These are phyloP conservation scores for Cryptococcus sp. DNA, from an alignment of 1,284 basidiomycete species.

Conservation along the genomic window DNA sequence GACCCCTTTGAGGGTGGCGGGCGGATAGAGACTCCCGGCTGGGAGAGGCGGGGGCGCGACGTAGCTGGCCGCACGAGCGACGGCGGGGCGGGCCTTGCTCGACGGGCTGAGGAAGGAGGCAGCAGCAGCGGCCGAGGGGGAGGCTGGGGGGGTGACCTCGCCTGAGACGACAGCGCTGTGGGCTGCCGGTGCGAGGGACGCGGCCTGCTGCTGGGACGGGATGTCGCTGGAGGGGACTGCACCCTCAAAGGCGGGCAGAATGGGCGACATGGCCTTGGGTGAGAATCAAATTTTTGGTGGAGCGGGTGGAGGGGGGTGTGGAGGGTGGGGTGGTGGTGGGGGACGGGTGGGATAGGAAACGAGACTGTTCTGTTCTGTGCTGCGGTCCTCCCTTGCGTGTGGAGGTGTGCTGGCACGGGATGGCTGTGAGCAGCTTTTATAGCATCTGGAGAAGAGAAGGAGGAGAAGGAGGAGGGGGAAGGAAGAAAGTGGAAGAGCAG, in stretches of 20 bases:
- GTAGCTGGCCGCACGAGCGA: constrained; percentile 20
- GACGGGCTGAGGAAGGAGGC: constrained; percentile 10
- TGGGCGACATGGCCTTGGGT: constrained; percentile 15
- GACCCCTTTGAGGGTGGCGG: constrained; percentile 46
- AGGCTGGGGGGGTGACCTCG: constrained; percentile 29
- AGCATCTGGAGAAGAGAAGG: constrained; percentile 4
- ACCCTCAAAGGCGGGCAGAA: constrained; percentile 27
- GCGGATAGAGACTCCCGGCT: constrained; percentile 43
- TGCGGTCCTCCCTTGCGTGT: neutral
- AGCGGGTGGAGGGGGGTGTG: neutral
- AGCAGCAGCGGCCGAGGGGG: constrained; percentile 16
- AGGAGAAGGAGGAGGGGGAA: no score
- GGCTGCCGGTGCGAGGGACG: constrained; percentile 16
- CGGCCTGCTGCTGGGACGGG: constrained; percentile 25
- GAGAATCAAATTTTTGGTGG: constrained; percentile 1
- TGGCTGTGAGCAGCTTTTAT: constrained; percentile 12
- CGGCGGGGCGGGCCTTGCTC: constrained; percentile 13
- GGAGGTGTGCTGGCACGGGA: neutral
- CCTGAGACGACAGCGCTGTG: constrained; percentile 24
- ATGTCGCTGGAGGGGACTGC: constrained; percentile 28
- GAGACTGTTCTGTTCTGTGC: neutral
- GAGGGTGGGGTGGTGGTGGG: neutral
- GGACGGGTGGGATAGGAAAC: neutral
- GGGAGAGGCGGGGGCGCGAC: constrained; percentile 22
- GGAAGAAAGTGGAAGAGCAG: no score